phyloP scores from a whole-genome alignment of 2,329 filamentous ascomycete genomes.

The Mycogone perniciosa region DNA sequence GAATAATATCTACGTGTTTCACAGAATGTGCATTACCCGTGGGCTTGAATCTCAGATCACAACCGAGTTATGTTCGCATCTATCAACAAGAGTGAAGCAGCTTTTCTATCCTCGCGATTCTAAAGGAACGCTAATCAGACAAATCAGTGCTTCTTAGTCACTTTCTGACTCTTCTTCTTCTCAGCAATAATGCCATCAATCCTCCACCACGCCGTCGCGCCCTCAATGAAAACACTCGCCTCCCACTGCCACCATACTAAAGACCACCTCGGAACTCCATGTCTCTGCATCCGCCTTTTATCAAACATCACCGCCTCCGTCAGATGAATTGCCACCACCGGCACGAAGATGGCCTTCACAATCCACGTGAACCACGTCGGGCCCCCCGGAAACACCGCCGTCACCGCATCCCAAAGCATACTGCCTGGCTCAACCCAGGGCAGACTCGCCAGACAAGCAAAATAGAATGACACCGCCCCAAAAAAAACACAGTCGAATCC shows the following conservation, averaged over 20 bases:
- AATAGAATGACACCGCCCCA: constrained; percentile 47
- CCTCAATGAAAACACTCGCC: constrained; percentile 47
- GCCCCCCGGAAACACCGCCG: constrained; percentile 51
- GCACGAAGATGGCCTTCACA: constrained; percentile 50
- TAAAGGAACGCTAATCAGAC: background rate
- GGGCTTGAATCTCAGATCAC: no score
- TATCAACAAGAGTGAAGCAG: background rate
- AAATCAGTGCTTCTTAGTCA: constrained; percentile 33
- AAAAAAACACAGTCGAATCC: constrained; percentile 49
- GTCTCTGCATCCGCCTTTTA: constrained; percentile 38
- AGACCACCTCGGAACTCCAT: constrained; percentile 40
- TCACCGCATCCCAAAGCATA: constrained; percentile 41
- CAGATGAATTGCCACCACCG: constrained; percentile 59
- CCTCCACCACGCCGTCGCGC: constrained; percentile 41
- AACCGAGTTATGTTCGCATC: background rate
- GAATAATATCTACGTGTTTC: no score
- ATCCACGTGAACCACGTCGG: constrained; percentile 51
- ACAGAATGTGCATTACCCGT: no score
- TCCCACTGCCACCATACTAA: constrained; percentile 52
- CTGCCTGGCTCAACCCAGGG: constrained; percentile 49
- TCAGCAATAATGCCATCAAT: constrained; percentile 43
- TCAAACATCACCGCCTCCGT: constrained; percentile 54
- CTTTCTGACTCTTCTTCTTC: constrained; percentile 36
- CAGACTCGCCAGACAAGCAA: constrained; percentile 41
- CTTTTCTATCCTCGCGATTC: background rate